phyloP scores from a whole-genome alignment of 306 rosid genomes.

The Morella rubra region DNA sequence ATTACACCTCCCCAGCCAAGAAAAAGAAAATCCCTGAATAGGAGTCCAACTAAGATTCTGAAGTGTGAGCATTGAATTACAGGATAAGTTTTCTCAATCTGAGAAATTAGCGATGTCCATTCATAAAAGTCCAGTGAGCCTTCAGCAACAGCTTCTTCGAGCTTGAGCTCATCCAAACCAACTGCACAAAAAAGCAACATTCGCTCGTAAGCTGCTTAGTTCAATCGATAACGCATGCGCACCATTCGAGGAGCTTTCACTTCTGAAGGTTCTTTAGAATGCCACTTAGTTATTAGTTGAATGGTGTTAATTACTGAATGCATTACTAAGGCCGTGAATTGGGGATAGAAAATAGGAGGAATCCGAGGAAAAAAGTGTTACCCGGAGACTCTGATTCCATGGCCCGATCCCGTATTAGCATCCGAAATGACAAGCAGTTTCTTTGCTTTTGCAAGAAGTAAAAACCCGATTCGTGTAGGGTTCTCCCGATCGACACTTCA shows the following conservation, averaged over 20 bases:
- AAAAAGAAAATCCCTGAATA: neutral
- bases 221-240: neutral
- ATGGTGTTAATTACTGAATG: neutral
- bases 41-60: neutral
- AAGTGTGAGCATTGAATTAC: conserved; percentile 44
- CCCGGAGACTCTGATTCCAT: conserved; percentile 39
- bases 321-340: neutral
- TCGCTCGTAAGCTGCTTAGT: neutral
- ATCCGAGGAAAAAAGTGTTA: neutral
- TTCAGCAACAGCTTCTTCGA: conserved; percentile 41
- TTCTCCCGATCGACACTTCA: too few species aligned
- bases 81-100: conserved; percentile 50
- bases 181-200: conserved; percentile 39
- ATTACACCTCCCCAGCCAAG: neutral
- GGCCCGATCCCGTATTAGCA: conserved; percentile 15
- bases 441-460: too few species aligned
- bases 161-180: conserved; percentile 39
- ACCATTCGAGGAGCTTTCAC: too few species aligned
- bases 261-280: neutral
- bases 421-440: too few species aligned
- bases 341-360: neutral
- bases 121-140: conserved; percentile 55
- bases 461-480: too few species aligned
- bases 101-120: conserved; percentile 64
- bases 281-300: neutral